These are phyloP conservation scores for Trypanosoma avium DNA, from an alignment of 208 protist genomes.

Conservation along the genomic window DNA sequence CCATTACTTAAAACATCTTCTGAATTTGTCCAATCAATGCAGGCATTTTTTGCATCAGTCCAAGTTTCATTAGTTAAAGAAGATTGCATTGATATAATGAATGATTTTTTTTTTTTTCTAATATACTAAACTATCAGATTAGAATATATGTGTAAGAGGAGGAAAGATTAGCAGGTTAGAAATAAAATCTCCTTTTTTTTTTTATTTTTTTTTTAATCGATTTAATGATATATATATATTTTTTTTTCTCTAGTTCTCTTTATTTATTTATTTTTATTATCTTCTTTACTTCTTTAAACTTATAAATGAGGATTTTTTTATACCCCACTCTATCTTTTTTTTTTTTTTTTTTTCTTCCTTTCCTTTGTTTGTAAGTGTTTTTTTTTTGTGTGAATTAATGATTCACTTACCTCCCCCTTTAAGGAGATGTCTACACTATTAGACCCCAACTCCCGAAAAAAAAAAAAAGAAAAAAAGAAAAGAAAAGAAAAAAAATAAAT, in stretches of 20 bases:
- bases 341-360: background rate
- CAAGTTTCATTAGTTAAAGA: conserved; percentile 40
- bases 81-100: too few relatives aligned
- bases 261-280: background rate
- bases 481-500: conserved; percentile 13
- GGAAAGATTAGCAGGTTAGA: background rate
- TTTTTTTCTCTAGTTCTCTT: conserved; percentile 1
- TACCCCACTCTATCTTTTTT: too few relatives aligned
- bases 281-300: too few relatives aligned
- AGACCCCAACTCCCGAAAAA: conserved; percentile 2
- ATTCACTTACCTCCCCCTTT: background rate
- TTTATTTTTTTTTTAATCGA: too few relatives aligned
- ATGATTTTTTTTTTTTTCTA: too few relatives aligned
- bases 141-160: too few relatives aligned
- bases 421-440: background rate
- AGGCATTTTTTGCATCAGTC: conserved; percentile 74
- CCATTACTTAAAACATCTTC: conserved; percentile 65
- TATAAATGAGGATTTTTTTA: too few relatives aligned
- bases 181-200: background rate
- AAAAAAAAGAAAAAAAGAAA: conserved; percentile 32
- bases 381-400: background rate
- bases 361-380: background rate
- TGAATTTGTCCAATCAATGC: conserved; percentile 70
- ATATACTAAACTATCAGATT: too few relatives aligned
- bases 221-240: too few relatives aligned